Evolutionary conservation across 225 moss, liverwort and hornwort genomes (phyloP).

Genomic region (Asterella californica): DNA sequence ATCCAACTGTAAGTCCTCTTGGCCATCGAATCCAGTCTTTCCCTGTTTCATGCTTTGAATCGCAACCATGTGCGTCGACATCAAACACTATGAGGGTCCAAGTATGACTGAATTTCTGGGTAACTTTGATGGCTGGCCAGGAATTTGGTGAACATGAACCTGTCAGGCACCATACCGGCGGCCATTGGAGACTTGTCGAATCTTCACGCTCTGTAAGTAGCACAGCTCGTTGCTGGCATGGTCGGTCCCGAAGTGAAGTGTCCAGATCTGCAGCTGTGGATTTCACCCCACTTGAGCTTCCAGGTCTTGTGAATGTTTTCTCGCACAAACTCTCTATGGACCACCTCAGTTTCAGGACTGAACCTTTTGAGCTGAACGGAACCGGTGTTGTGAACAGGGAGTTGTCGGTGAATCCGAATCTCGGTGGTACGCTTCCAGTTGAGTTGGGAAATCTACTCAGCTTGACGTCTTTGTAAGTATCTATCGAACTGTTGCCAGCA

Average conservation of each 20-base stretch:
- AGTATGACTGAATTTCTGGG: neutral
- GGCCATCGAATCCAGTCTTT: too few relatives aligned
- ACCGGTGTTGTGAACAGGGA: constrained; percentile 16
- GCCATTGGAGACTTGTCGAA: constrained; percentile 13
- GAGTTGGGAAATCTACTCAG: constrained; percentile 17
- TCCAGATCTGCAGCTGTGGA: neutral
- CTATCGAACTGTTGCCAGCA: neutral
- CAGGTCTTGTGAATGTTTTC: too few relatives aligned
- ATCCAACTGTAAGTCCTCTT: constrained; percentile 7
- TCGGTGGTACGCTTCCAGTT: constrained; percentile 6
- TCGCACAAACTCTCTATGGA: too few relatives aligned
- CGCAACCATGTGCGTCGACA: too few relatives aligned
- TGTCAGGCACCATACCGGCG: constrained; percentile 23
- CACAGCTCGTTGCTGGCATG: neutral
- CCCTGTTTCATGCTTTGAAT: too few relatives aligned
- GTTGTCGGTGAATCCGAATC: constrained; percentile 4
- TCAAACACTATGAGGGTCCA: too few relatives aligned
- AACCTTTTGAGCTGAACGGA: neutral
- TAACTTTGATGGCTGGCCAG: neutral
- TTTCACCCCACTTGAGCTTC: too few relatives aligned
- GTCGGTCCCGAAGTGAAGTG: neutral
- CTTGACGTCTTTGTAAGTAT: constrained; percentile 23
- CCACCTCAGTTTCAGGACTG: too few relatives aligned
- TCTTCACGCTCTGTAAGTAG: constrained; percentile 23
- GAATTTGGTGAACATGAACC: neutral